phyloP scores from a whole-genome alignment of 2,329 filamentous ascomycete genomes.

The Pleochaeta shiraiana region DNA sequence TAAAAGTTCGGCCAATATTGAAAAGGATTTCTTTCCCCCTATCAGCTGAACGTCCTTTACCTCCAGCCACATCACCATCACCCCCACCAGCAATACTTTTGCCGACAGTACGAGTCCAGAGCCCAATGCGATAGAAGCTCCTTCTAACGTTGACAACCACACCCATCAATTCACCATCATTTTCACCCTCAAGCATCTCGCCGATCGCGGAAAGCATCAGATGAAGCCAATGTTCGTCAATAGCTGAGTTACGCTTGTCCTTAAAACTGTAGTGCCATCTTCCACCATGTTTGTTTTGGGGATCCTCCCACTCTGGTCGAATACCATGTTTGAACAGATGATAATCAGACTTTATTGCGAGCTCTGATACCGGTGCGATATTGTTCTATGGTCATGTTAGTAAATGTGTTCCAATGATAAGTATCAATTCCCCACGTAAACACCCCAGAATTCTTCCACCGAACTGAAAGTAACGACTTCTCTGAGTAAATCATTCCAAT shows the following conservation, averaged over 20 bases:
- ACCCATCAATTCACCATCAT: conserved; percentile 95
- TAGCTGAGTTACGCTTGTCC: conserved; percentile 77
- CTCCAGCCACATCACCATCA: conserved; percentile 47
- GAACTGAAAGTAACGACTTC: conserved; percentile 98
- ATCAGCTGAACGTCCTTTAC: conserved; percentile 54
- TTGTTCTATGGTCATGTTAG: conserved; percentile 51
- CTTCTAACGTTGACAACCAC: conserved; percentile 98
- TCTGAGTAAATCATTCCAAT: conserved; percentile 97
- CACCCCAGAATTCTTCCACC: conserved; percentile 98
- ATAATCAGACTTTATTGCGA: conserved; percentile 96
- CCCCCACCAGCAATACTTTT: conserved; percentile 60
- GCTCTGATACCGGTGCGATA: conserved; percentile 85
- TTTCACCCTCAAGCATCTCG: conserved; percentile 94
- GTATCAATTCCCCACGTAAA: conserved; percentile 51
- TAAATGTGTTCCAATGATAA: not conserved
- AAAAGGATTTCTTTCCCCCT: conserved; percentile 73
- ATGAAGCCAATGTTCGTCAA: conserved; percentile 92
- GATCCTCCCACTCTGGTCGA: conserved; percentile 95
- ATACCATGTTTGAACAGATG: conserved; percentile 98
- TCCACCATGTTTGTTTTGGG: conserved; percentile 96
- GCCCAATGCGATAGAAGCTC: conserved; percentile 90
- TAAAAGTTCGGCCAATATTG: conserved; percentile 76
- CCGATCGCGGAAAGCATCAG: conserved; percentile 93
- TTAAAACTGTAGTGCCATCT: conserved; percentile 99
- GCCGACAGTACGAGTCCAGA: conserved; percentile 92